These are phyloP conservation scores for Lojkania enalia DNA, from an alignment of 2,329 filamentous ascomycete species.

Conservation along the genomic window DNA sequence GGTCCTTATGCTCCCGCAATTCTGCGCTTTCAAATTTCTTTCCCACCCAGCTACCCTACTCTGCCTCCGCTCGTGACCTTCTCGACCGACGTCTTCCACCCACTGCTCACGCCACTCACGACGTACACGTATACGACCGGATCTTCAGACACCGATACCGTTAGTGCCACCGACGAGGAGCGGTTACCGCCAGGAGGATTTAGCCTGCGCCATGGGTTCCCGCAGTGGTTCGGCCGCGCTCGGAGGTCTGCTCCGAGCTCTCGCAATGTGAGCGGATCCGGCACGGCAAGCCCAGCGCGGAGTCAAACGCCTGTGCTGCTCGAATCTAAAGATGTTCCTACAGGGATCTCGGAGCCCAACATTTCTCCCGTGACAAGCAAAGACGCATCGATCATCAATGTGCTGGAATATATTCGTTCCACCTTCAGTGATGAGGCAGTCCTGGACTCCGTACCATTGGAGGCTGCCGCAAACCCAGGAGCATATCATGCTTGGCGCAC, in stretches of 20 bases:
- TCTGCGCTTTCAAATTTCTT: constrained; percentile 86
- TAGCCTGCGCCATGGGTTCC: constrained; percentile 87
- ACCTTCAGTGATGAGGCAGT: constrained; percentile 78
- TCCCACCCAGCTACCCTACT: constrained; percentile 77
- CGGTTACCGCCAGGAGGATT: constrained; percentile 86
- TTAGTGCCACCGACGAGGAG: constrained; percentile 82
- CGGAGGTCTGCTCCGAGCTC: constrained; percentile 34
- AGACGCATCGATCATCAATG: constrained; percentile 50
- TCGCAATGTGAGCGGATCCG: constrained; percentile 38
- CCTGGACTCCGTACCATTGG: constrained; percentile 76
- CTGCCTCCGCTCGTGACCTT: constrained; percentile 86
- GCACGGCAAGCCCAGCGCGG: constrained; percentile 23
- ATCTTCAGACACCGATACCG: constrained; percentile 70
- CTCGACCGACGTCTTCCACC: constrained; percentile 91
- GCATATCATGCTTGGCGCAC: constrained; percentile 94
- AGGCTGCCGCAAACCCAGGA: constrained; percentile 84
- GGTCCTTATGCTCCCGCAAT: constrained; percentile 88
- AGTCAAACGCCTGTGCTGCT: constrained; percentile 21
- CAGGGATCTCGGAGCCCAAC: constrained; percentile 11
- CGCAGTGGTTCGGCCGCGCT: constrained; percentile 73
- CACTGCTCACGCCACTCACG: constrained; percentile 87
- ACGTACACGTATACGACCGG: constrained; percentile 90
- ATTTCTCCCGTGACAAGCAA: constrained; percentile 10
- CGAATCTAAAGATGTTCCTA: constrained; percentile 12
- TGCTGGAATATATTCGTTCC: constrained; percentile 79